phyloP scores from a whole-genome alignment of 1,284 basidiomycete genomes.

The Cryptococcus sp. region DNA sequence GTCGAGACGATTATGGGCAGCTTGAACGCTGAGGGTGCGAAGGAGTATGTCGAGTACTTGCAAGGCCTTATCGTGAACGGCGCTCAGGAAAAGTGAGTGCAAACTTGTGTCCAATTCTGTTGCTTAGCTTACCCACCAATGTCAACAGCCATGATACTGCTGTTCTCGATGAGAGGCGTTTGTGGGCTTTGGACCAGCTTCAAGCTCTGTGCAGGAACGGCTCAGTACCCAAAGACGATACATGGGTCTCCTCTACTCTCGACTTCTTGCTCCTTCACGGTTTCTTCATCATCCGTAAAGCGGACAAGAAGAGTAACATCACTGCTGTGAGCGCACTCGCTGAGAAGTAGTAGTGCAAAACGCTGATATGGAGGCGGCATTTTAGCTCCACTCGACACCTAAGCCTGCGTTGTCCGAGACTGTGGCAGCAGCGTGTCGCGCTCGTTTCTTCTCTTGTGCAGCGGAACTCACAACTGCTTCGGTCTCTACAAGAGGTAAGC shows the following conservation, averaged over 20 bases:
- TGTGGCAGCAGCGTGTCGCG: slow-evolving; percentile 65
- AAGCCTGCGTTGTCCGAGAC: slow-evolving; percentile 72
- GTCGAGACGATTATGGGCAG: slow-evolving; percentile 80
- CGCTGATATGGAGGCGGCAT: not conserved
- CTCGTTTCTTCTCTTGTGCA: slow-evolving; percentile 71
- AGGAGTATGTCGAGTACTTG: slow-evolving; percentile 73
- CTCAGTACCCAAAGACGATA: slow-evolving; percentile 76
- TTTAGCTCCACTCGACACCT: slow-evolving; percentile 64
- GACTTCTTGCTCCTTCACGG: slow-evolving; percentile 83
- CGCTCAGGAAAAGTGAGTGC: slow-evolving; percentile 49
- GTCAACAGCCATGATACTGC: slow-evolving; percentile 32
- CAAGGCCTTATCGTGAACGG: slow-evolving; percentile 62
- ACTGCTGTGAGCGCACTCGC: slow-evolving; percentile 59
- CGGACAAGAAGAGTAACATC: slow-evolving; percentile 66
- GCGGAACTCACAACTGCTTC: slow-evolving; percentile 70
- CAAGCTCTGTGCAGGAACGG: slow-evolving; percentile 74
- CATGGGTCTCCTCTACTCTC: slow-evolving; percentile 71
- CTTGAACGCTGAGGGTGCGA: slow-evolving; percentile 74
- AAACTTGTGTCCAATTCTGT: not conserved
- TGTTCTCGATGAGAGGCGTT: slow-evolving; percentile 54
- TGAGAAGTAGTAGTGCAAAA: not conserved
- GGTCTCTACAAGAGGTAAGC: slow-evolving; percentile 59
- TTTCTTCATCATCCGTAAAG: slow-evolving; percentile 71
- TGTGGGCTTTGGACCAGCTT: slow-evolving; percentile 88
- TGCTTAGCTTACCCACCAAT: too few species aligned